Evolutionary conservation across 2,329 filamentous ascomycete species (phyloP), one percentile per base, ranked within the genome.

Genomic region (Hypoxylon sp.): DNA sequence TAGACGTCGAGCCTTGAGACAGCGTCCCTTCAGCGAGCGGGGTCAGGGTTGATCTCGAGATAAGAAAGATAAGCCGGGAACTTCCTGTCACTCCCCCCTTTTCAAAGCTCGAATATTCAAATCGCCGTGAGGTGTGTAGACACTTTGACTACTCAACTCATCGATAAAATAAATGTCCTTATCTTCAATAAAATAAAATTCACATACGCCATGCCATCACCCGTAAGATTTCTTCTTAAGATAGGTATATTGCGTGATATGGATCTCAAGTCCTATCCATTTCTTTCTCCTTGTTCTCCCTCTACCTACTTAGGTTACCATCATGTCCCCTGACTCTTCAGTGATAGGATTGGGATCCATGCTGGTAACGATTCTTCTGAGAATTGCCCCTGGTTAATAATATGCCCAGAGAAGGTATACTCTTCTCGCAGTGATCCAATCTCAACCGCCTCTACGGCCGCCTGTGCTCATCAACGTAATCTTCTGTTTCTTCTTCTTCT

Each of bases 401-500:
- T n/a, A n/a, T n/a, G n/a, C n/a, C n/a, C n/a, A n/a, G n/a, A n/a
- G n/a, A n/a, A n/a, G n/a, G n/a, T n/a, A n/a, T n/a, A n/a, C n/a
- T n/a, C n/a, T n/a, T n/a, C n/a, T n/a, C n/a, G n/a, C n/a, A n/a
- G n/a, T n/a, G n/a, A n/a, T n/a, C n/a, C 6, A 3, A 6, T 15
- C 15, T 56, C 37, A 69, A 13, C 61, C 64, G 26, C 58, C 60
- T 17, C 67, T 64, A 13, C 76, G 73, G n/a, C 81, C 76, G 34
- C 81, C 80, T 1, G 86, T 88, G 61, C 83, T 88, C 85, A 88
- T 88, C 56, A 88, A 68, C 9, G 84, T 88, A 55, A 88, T 88
- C 73, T 88, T 88, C 69, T 87, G 85, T 62, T 84, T 84, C 73
- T 88, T 87, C 73, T 87, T 87, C 73, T 86, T 87, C 70, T 81